Evolutionary conservation across 2,329 filamentous ascomycete species (phyloP), one percentile per base, ranked within the genome.

Genomic region (Hypoxylon sp.): DNA sequence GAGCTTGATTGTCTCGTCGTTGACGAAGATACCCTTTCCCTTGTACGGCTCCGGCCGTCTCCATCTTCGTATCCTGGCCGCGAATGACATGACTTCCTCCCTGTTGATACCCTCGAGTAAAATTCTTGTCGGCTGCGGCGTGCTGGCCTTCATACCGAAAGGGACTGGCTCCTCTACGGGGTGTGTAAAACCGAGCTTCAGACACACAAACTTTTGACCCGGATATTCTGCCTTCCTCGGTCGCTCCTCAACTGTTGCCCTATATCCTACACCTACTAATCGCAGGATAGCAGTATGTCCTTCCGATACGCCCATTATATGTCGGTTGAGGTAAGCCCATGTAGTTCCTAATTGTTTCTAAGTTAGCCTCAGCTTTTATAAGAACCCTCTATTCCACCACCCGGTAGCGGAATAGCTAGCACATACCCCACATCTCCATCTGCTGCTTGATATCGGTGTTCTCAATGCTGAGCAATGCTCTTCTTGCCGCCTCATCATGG

Each of bases 21-120:
- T 95, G 65, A 99, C 87, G 71, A 97, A 99, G 64, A 99, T 96
- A 65, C 94, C 94, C 84, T 99, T 97, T 62, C 94, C 94, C 84
- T 99, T 99, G 75, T 99, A 99, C 60, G 94, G 94, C 76, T 99
- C 94, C 20, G 94, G 94, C 60, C 82, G 83, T 69, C 94, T 87
- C 93, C 93, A 97, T 73, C 79, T 82, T 64, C 91, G 81, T 62
- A 99, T 95, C 63, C 87, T 79, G 0, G 94, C 94, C 12, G 94
- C 94, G 72, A 97, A 97, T 51, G 89, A 86, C 81, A 91, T 94
- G 58, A 99, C 85, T 37, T 87, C 81, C 73, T 95, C 87, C 69
- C 91, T 91, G 70, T 97, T 84, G 42, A 87, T 81, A 6, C 94
- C 91, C 76, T 99, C 91, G 27, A 99, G 76, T 63, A 99, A 75